A percentile compares a stretch with the other conserved stretches of the same genome.
Evolutionary conservation across 2,329 filamentous ascomycete species (phyloP).

Genomic region (Allantophomopsis lycopodina): DNA sequence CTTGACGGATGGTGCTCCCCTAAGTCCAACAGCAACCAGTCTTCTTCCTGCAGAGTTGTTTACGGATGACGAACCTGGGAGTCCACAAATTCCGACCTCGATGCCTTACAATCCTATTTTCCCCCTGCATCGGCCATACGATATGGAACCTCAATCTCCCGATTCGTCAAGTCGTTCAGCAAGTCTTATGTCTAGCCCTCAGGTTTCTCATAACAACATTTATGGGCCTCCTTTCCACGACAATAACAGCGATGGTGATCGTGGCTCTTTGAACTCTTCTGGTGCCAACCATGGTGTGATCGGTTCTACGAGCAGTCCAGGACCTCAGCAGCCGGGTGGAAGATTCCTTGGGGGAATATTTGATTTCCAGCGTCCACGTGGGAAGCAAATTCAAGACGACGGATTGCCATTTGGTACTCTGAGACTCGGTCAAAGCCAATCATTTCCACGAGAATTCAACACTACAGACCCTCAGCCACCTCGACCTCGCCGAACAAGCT

Average conservation of each 20-base stretch:
- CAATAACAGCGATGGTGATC: slow-evolving; percentile 11
- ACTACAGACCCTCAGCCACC: slow-evolving; percentile 36
- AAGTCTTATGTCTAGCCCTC: slow-evolving; percentile 46
- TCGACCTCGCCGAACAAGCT: slow-evolving; percentile 39
- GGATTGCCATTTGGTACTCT: slow-evolving; percentile 55
- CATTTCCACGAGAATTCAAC: slow-evolving; percentile 51
- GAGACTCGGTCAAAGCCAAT: slow-evolving; percentile 62
- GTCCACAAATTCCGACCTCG: slow-evolving; percentile 15
- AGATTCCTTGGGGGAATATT: slow-evolving; percentile 39
- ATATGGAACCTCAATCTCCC: slow-evolving; percentile 43
- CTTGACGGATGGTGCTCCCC: slow-evolving; percentile 49
- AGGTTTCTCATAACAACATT: slow-evolving; percentile 43
- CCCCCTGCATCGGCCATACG: slow-evolving; percentile 8
- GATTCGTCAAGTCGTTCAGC: slow-evolving; percentile 41
- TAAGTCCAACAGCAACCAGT: slow-evolving; percentile 65
- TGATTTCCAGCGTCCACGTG: slow-evolving; percentile 42
- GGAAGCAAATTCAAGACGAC: slow-evolving; percentile 45
- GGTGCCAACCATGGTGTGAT: slow-evolving; percentile 14
- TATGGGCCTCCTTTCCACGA: slow-evolving; percentile 29
- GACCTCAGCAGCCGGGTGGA: slow-evolving; percentile 31
- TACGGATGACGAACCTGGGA: slow-evolving; percentile 42
- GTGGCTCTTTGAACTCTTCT: slow-evolving; percentile 13
- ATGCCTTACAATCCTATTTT: slow-evolving; percentile 3
- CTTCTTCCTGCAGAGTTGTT: slow-evolving; percentile 57
- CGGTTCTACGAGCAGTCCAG: slow-evolving; percentile 11